phyloP scores from a whole-genome alignment of 176 grass and related monocot genomes.

The Avena sativa region DNA sequence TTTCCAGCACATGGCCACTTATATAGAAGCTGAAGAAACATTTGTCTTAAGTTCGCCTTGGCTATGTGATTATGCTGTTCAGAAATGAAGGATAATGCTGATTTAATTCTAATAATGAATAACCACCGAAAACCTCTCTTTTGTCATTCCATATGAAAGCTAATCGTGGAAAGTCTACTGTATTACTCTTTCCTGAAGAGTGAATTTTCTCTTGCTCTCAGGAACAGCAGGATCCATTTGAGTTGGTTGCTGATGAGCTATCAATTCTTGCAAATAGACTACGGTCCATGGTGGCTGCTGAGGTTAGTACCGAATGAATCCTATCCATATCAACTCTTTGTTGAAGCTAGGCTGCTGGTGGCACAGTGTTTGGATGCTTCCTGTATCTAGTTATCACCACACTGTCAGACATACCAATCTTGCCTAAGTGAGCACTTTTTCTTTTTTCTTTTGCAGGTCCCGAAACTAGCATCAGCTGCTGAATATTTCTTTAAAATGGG shows the following conservation, averaged over 20 bases:
- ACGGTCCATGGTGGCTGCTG: constrained; percentile 85
- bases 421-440: not conserved
- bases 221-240: constrained; percentile 79
- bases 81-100: not conserved
- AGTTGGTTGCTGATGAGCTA: constrained; percentile 85
- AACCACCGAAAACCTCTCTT: not conserved
- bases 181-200: not conserved
- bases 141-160: not conserved
- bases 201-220: constrained; percentile 23
- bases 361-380: constrained; percentile 20
- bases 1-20: not conserved
- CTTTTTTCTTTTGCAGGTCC: constrained; percentile 65
- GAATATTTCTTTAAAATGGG: constrained; percentile 92
- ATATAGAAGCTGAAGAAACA: constrained; percentile 13
- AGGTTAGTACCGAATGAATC: constrained; percentile 50
- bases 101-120: not conserved
- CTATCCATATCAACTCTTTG: not conserved
- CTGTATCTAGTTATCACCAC: not conserved
- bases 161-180: not conserved
- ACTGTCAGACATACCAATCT: not conserved
- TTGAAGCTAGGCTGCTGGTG: not conserved
- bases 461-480: constrained; percentile 91
- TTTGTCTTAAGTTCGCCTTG: not conserved
- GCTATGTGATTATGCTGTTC: not conserved
- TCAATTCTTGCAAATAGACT: constrained; percentile 83